These are phyloP conservation scores for Fragosphaeria purpurea DNA, from an alignment of 2,329 filamentous ascomycete species.

Conservation along the genomic window DNA sequence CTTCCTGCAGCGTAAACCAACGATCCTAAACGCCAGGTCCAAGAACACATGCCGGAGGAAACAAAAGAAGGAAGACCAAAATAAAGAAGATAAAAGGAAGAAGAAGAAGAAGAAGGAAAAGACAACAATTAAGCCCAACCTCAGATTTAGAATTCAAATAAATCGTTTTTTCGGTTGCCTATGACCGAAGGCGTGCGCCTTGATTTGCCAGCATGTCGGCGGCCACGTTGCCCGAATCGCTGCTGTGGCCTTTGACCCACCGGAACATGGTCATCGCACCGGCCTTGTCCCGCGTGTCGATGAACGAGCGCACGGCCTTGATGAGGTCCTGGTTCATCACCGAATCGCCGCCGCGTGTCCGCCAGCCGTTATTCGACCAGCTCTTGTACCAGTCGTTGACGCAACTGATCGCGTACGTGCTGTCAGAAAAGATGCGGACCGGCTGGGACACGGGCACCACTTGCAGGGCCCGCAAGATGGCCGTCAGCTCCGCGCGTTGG, in stretches of 20 bases:
- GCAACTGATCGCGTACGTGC: conserved; percentile 83
- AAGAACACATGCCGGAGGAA: background rate
- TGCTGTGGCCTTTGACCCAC: conserved; percentile 84
- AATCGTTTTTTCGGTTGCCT: background rate
- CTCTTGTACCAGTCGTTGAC: conserved; percentile 71
- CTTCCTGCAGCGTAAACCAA: no score
- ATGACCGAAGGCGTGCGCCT: conserved; percentile 35
- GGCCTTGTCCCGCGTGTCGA: conserved; percentile 55
- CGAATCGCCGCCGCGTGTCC: conserved; percentile 49
- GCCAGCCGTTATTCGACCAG: conserved; percentile 72
- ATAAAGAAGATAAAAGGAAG: background rate
- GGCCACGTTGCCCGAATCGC: conserved; percentile 62
- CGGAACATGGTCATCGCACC: conserved; percentile 59
- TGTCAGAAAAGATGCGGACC: conserved; percentile 78
- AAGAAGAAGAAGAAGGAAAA: background rate
- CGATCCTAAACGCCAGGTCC: no score
- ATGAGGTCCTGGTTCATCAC: conserved; percentile 87
- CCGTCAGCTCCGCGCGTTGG: conserved; percentile 89
- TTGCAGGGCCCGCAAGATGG: conserved; percentile 74
- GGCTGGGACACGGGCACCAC: conserved; percentile 56
- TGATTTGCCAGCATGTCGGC: conserved; percentile 70
- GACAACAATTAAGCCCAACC: no score
- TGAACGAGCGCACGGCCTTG: conserved; percentile 57
- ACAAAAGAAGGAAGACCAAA: background rate
- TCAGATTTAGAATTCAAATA: no score